These are phyloP conservation scores for Aspergillus bridgeri DNA, from an alignment of 495 filamentous ascomycete genomes.

Conservation along the genomic window DNA sequence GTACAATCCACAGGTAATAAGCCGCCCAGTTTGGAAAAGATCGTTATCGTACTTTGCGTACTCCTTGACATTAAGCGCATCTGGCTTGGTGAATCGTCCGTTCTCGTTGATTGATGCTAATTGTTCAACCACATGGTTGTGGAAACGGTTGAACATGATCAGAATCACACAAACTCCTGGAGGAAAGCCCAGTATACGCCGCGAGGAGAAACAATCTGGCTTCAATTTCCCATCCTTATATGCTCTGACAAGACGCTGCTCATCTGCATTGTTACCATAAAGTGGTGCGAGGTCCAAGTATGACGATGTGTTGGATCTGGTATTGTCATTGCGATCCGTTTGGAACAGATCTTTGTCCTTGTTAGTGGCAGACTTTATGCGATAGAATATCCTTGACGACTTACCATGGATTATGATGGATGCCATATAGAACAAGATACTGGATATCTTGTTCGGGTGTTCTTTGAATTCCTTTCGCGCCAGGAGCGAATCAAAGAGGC, in stretches of 20 bases:
- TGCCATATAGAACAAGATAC: slow-evolving; percentile 84
- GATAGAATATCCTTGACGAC: slow-evolving; percentile 1
- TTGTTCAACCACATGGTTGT: slow-evolving; percentile 67
- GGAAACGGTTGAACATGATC: slow-evolving; percentile 73
- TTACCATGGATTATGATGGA: slow-evolving; percentile 83
- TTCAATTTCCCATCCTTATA: slow-evolving; percentile 83
- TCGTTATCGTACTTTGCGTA: slow-evolving; percentile 69
- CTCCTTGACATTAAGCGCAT: slow-evolving; percentile 45
- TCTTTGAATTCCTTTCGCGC: slow-evolving; percentile 58
- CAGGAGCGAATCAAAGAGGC: slow-evolving; percentile 76
- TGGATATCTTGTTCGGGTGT: slow-evolving; percentile 79
- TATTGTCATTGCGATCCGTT: slow-evolving; percentile 53
- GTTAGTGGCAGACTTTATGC: slow-evolving; percentile 19
- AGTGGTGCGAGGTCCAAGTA: slow-evolving; percentile 83
- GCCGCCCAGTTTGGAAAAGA: slow-evolving; percentile 70
- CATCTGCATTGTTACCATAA: slow-evolving; percentile 76
- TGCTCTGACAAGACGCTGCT: slow-evolving; percentile 72
- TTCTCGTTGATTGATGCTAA: slow-evolving; percentile 59
- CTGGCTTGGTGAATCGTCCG: slow-evolving; percentile 51
- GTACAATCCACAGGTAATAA: slow-evolving; percentile 74
- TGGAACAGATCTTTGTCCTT: slow-evolving; percentile 54
- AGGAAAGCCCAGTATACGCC: slow-evolving; percentile 74
- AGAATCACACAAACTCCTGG: slow-evolving; percentile 76
- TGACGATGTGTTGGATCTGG: slow-evolving; percentile 70
- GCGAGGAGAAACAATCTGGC: slow-evolving; percentile 76